phyloP scores from a whole-genome alignment of 1,139 yeast genomes.

The Magnusiomyces sp. region DNA sequence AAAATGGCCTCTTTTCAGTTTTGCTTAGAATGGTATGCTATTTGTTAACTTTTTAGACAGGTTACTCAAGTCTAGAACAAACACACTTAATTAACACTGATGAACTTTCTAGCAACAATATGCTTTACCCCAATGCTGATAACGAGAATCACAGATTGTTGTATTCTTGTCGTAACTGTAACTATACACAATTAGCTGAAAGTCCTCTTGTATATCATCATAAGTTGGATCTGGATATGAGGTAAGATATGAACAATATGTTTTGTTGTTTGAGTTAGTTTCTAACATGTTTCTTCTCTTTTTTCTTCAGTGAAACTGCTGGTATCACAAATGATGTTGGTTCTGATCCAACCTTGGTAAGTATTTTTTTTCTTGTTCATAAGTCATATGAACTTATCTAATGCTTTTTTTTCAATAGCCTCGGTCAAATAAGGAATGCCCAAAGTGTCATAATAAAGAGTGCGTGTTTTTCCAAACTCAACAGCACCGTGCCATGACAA shows the following conservation, averaged over 20 bases:
- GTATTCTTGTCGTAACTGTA: constrained; percentile 92
- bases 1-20: constrained; percentile 57
- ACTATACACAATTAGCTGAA: constrained; percentile 87
- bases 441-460: constrained; percentile 75
- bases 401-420: constrained; percentile 37
- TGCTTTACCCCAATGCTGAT: constrained; percentile 98
- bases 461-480: constrained; percentile 96
- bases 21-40: constrained; percentile 71
- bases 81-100: not conserved
- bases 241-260: constrained; percentile 11
- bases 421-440: constrained; percentile 87
- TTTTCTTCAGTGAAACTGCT: constrained; percentile 64
- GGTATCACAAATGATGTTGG: constrained; percentile 98
- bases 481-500: constrained; percentile 88
- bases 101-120: constrained; percentile 54
- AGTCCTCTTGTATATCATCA: constrained; percentile 86
- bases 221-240: constrained; percentile 80
- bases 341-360: constrained; percentile 73
- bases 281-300: constrained; percentile 1
- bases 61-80: not conserved
- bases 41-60: not conserved
- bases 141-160: constrained; percentile 57
- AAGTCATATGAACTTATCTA: too few species aligned
- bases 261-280: constrained; percentile 1
- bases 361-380: constrained; percentile 10